phyloP scores from a whole-genome alignment of 2,329 filamentous ascomycete species.

The Pestalotiopsis fici region DNA sequence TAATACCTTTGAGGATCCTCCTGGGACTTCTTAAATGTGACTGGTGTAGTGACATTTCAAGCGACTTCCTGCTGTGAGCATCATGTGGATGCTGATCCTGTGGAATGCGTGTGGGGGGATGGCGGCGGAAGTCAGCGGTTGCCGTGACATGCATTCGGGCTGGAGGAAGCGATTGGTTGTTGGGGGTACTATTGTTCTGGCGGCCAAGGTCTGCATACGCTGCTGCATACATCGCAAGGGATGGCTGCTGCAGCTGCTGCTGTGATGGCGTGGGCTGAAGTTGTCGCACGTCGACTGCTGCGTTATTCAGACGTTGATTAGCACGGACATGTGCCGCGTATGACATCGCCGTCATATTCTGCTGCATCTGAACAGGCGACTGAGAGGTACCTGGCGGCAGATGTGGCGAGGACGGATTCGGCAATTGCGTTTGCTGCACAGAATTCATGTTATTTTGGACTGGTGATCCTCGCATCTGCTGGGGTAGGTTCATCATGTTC shows the following conservation, averaged over 20 bases:
- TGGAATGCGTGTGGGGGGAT: neutral
- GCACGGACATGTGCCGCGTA: neutral
- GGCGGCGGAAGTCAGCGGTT: neutral
- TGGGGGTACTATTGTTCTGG: neutral
- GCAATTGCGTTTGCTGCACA: neutral
- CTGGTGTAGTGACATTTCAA: conserved; percentile 47
- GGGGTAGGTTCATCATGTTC: neutral
- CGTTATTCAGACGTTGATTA: neutral
- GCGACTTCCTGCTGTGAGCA: conserved; percentile 40
- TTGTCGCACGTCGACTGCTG: neutral
- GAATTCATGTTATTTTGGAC: conserved; percentile 7
- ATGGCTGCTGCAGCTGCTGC: neutral
- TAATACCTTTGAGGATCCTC: conserved; percentile 33
- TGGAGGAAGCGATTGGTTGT: neutral
- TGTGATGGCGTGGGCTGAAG: neutral
- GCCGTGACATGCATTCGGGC: neutral
- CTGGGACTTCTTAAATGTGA: conserved; percentile 48
- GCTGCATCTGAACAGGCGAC: neutral
- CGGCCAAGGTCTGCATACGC: neutral
- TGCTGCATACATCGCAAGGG: neutral
- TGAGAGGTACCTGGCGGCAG: neutral
- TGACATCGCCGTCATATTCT: neutral
- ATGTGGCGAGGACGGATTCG: neutral
- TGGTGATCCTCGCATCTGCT: conserved; percentile 6
- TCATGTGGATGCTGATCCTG: conserved; percentile 40